These are phyloP conservation scores for Pleurotus citrinopileatus DNA, from an alignment of 768 basidiomycete species.

Conservation along the genomic window DNA sequence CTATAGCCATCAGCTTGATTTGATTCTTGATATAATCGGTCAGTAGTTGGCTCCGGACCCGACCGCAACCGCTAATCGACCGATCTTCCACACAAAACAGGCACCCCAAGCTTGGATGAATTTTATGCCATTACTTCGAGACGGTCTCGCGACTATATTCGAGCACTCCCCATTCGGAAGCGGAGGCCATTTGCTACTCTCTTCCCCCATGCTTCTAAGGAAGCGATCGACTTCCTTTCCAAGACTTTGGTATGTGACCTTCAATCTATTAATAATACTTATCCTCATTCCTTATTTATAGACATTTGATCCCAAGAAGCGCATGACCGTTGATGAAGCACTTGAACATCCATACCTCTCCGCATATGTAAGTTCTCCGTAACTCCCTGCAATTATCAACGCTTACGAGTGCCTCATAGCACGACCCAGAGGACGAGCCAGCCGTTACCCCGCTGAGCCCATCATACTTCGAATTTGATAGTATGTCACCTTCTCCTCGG, in stretches of 20 bases:
- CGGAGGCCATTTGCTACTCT: constrained; percentile 64
- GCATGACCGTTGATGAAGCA: constrained; percentile 79
- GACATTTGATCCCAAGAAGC: constrained; percentile 89
- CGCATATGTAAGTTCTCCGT: constrained; percentile 54
- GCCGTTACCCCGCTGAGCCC: constrained; percentile 75
- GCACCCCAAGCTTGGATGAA: constrained; percentile 86
- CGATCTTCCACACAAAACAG: constrained; percentile 25
- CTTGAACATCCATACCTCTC: constrained; percentile 80
- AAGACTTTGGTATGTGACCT: constrained; percentile 56
- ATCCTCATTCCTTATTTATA: constrained; percentile 17
- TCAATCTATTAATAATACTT: constrained; percentile 29
- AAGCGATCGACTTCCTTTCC: constrained; percentile 70
- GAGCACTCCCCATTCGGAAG: constrained; percentile 81
- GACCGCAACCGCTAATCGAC: constrained; percentile 12
- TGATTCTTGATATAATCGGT: constrained; percentile 88
- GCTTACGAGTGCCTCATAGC: constrained; percentile 34
- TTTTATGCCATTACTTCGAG: constrained; percentile 87
- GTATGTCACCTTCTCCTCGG: constrained; percentile 34
- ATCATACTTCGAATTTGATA: constrained; percentile 89
- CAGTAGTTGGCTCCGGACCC: constrained; percentile 9
- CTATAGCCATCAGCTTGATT: constrained; percentile 84
- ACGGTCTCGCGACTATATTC: constrained; percentile 84
- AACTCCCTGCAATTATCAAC: constrained; percentile 1
- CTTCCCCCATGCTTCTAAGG: constrained; percentile 74
- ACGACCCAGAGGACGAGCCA: constrained; percentile 91